Percentiles rank a stretch among this genome's conserved stretches.
Conservation (phyloP, 176 grass and related monocot species). For the Aegilops tauschii region DNA sequence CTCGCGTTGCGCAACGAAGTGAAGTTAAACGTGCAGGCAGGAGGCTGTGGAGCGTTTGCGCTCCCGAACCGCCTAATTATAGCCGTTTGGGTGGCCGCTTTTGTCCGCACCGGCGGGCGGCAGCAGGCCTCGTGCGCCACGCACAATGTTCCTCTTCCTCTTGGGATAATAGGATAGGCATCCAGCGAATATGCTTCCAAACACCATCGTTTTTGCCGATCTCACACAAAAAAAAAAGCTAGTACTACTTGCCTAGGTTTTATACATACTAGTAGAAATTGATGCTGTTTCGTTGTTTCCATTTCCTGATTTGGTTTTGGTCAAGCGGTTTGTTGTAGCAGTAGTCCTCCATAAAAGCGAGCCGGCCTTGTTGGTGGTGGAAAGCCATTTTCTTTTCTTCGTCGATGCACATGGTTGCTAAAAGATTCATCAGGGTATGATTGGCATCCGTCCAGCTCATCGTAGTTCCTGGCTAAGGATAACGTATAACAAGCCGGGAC, state of each 20-base stretch:
- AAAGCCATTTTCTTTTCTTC: too few species aligned
- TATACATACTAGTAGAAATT: too few species aligned
- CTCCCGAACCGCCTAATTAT: conserved; percentile 36
- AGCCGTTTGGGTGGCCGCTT: conserved; percentile 46
- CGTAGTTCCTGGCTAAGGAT: too few species aligned
- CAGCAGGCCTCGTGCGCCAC: not conserved
- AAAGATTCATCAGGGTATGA: too few species aligned
- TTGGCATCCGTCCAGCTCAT: too few species aligned
- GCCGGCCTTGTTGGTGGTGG: not conserved
- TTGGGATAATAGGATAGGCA: not conserved
- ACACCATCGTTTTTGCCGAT: not conserved
- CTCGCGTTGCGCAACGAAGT: not conserved
- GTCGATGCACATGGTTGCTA: not conserved
- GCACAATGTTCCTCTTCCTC: not conserved
- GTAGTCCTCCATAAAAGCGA: too few species aligned
- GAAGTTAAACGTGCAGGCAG: not conserved
- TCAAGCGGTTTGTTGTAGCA: not conserved
- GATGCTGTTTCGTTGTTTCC: not conserved
- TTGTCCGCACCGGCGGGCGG: conserved; percentile 16
- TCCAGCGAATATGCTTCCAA: not conserved
- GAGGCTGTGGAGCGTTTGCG: not conserved
- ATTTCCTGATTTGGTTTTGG: not conserved
- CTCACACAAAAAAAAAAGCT: not conserved
- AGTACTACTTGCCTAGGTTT: too few species aligned
- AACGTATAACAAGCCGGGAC: too few species aligned